Conservation (phyloP, 2,329 filamentous ascomycete genomes). For the Colletotrichum abscissum region DNA sequence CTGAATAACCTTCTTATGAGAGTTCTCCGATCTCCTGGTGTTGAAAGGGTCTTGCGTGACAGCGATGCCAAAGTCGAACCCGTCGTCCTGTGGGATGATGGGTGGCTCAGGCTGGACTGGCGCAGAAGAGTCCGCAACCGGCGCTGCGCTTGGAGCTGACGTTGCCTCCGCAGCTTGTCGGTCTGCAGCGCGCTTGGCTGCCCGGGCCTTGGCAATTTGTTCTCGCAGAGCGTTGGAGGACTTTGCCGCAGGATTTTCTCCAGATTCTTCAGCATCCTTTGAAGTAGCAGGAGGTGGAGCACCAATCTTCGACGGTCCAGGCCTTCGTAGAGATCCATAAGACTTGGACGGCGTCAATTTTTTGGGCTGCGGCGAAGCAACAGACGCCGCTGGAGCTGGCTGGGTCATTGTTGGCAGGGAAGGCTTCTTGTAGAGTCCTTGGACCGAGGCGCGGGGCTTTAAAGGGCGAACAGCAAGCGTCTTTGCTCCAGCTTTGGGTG, state of each 20-base stretch:
- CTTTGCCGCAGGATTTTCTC: slow-evolving; percentile 56
- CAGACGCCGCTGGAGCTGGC: background rate
- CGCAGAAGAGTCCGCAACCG: background rate
- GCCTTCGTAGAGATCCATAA: slow-evolving; percentile 25
- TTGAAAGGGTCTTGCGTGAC: slow-evolving; percentile 74
- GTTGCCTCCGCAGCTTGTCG: slow-evolving; percentile 43
- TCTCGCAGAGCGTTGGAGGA: slow-evolving; percentile 87
- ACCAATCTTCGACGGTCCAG: slow-evolving; percentile 11
- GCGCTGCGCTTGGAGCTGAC: background rate
- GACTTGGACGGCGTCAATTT: slow-evolving; percentile 29
- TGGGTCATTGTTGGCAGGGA: slow-evolving; percentile 54
- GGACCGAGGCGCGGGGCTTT: slow-evolving; percentile 64
- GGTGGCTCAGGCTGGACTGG: slow-evolving; percentile 39
- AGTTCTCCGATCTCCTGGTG: slow-evolving; percentile 66
- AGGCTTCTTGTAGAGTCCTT: slow-evolving; percentile 66
- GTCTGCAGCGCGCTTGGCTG: slow-evolving; percentile 72
- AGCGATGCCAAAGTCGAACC: slow-evolving; percentile 58
- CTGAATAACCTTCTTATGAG: slow-evolving; percentile 74
- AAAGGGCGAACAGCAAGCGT: slow-evolving; percentile 57
- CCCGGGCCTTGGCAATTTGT: slow-evolving; percentile 93
- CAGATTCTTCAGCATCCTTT: slow-evolving; percentile 42
- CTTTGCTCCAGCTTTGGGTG: slow-evolving; percentile 57
- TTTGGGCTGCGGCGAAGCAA: slow-evolving; percentile 3
- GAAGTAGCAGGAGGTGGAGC: background rate
- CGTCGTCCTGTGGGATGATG: slow-evolving; percentile 58